A percentile compares a stretch with the other conserved stretches of the same genome.
Conservation (phyloP, 352 stramenopile genomes). For the Phytophthora sp. region DNA sequence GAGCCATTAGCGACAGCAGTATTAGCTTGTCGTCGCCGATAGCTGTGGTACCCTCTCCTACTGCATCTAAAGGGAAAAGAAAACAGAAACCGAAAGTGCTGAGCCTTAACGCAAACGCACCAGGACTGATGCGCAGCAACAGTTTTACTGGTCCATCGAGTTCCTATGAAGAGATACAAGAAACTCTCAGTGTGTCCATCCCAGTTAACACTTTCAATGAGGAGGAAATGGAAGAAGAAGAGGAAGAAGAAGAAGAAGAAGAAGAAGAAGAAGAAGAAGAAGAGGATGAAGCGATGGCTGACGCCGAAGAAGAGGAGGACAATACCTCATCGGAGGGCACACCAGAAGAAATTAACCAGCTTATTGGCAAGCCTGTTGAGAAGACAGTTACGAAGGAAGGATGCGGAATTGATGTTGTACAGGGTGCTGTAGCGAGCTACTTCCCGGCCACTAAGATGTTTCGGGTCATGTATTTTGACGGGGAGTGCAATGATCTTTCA, state of each 20-base stretch:
- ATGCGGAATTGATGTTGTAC: constrained; percentile 40
- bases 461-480: constrained; percentile 67
- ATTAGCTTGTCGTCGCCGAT: constrained; percentile 8
- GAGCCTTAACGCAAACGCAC: constrained; percentile 54
- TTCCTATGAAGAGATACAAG: constrained; percentile 9
- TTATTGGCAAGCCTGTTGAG: constrained; percentile 56
- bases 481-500: constrained; percentile 60
- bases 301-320: constrained; percentile 30
- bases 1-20: constrained; percentile 25
- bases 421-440: constrained; percentile 67
- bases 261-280: constrained; percentile 32
- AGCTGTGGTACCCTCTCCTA: constrained; percentile 1
- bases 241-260: constrained; percentile 26
- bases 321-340: constrained; percentile 16
- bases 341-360: constrained; percentile 47
- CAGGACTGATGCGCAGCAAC: constrained; percentile 25
- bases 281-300: constrained; percentile 28
- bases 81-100: constrained; percentile 37
- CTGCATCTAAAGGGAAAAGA: constrained; percentile 17
- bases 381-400: constrained; percentile 41
- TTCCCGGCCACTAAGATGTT: constrained; percentile 84
- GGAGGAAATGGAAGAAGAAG: constrained; percentile 10
- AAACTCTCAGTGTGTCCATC: constrained; percentile 30
- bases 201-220: constrained; percentile 16
- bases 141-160: constrained; percentile 14